Conservation (phyloP, 176 grass and related monocot genomes). For the Aegilops speltoides region DNA sequence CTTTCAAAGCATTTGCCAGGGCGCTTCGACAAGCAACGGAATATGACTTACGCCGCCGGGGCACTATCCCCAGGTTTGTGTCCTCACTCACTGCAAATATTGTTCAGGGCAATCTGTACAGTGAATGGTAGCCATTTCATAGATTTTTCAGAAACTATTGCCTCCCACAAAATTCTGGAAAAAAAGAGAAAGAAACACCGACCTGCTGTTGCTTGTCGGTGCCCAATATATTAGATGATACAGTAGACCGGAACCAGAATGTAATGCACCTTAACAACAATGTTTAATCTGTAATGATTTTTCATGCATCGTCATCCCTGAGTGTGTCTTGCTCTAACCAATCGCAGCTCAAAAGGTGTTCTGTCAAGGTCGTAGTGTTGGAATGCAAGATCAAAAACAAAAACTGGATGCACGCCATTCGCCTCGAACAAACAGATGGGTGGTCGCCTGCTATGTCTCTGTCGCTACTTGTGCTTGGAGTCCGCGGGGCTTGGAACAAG, state of each 20-base stretch:
- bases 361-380: conserved; percentile 65
- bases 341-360: conserved; percentile 85
- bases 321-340: background rate
- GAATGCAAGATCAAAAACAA: background rate
- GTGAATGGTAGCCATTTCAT: background rate
- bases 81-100: background rate
- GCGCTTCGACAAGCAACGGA: conserved; percentile 93
- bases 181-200: background rate
- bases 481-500: background rate
- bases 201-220: background rate
- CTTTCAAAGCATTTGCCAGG: conserved; percentile 96
- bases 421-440: background rate
- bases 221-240: background rate
- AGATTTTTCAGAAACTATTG: background rate
- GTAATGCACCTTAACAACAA: background rate
- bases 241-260: background rate
- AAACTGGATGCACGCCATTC: no score
- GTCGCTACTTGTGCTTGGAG: background rate
- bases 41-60: conserved; percentile 69
- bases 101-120: background rate
- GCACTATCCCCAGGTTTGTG: conserved; percentile 74
- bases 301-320: background rate
- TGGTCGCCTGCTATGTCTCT: background rate
- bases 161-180: background rate
- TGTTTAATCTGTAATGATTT: background rate